Evolutionary conservation across 441 rosid genomes (phyloP), one percentile per base, ranked within the genome.

Genomic region (Breynia disticha): DNA sequence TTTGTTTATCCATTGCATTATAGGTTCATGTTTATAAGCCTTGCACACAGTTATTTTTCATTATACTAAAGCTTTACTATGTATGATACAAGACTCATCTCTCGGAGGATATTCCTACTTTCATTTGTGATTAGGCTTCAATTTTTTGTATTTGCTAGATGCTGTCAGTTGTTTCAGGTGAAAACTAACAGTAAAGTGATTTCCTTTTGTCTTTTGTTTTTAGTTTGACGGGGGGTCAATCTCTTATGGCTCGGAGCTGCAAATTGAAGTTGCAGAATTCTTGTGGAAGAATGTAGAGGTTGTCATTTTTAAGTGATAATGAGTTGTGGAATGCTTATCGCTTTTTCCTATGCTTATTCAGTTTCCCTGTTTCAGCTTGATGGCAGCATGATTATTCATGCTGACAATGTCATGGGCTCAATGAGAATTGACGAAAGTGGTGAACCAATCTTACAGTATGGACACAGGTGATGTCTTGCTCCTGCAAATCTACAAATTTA

Each of bases 281-380:
- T 70, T 74, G 51, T 91, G 96, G 98, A 83, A 77, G 79, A 78
- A 85, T 65, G 87, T 87, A 63, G 72, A 87, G 96, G 96, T 91
- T 64, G 48, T 55, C n/a, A 61, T 19, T 15, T 47, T 54, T 32
- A 19, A 38, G 50, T 48, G 35, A 52, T 55, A 43, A 28, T 55
- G 22, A 54, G 38, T 11, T 22, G 49, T 57, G 21, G 52, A 35
- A 41, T 50, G 35, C 22, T 54, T 56, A 24, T 48, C 18, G 10
- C 49, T 37, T 32, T 9, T 46, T 59, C 54, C 52, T 49, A 24
- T 70, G 60, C 67, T 68, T 47, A 70, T 24, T 22, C 55, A 66
- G 48, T 68, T 61, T 60, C 9, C 24, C 21, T 59, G 39, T 46
- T 63, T 38, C 80, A 91, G 96, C 79, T 91, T 63, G 82, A 82